Evolutionary conservation across 75 land plant genomes (phyloP), one percentile per base, ranked within the genome.

Genomic region (Adiantum capillusveneris): DNA sequence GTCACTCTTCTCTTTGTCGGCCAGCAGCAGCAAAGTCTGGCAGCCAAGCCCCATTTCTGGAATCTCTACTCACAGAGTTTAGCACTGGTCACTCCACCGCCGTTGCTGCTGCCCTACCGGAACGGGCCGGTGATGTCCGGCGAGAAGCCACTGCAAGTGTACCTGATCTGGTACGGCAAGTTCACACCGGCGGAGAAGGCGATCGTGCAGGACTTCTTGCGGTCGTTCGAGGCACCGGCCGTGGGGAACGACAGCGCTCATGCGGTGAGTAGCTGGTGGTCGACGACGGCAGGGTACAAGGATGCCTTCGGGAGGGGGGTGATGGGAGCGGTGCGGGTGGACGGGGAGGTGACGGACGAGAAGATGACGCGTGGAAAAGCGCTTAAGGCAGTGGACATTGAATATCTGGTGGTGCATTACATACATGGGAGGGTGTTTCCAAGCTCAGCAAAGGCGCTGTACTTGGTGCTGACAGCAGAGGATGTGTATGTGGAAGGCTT

Each of bases 401-500:
- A 51, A 18, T 7, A 11, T 11, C 21, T 18, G 53, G 70, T 59
- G 55, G 24, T 81, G 66, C 14, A 9, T 14, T 7, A 74, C 20
- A 36, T 18, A 29, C 34, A 25, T 19, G 51, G 25, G 26, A 18
- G 43, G 5, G 59, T 61, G 22, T 25, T 30, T 11, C 12, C 41
- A 25, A 1, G 20, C 9, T 46, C 82, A 45, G 18, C 37, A 29
- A n/a, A n/a, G n/a, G n/a, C n/a, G n/a, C n/a, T n/a, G n/a, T n/a
- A n/a, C n/a, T n/a, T n/a, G n/a, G n/a, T n/a, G n/a, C n/a, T n/a
- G n/a, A n/a, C n/a, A n/a, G n/a, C n/a, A n/a, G n/a, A n/a, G n/a
- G 91, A 87, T 57, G 91, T 87, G 55, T 57, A 64, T 18, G 88
- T 81, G 18, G 82, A 84, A 29, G 89, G 91, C 13, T 85, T 87